Base-by-base conservation (phyloP, 495 filamentous ascomycete species). In the Evernia prunastri region DNA sequence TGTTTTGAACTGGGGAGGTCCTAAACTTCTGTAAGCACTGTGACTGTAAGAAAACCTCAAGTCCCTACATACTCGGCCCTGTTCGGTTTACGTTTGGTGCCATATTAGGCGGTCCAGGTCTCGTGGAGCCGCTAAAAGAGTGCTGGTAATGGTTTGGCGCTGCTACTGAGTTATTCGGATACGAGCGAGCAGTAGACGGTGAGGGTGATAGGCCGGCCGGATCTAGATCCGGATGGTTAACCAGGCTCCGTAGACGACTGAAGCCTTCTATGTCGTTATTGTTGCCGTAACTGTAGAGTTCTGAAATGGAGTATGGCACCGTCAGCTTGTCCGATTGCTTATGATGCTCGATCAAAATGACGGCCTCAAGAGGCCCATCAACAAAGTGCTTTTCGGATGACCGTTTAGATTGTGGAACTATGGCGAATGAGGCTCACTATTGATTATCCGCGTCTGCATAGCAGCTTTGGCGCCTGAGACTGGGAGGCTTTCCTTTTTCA, bases 381-480 rank as follows among this genome's bases (percentile, higher is more conserved):
- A 20, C 51, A 56, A 15, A 23, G 29, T 23, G 13, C 23, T 25
- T 23, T 39, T 27, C 37, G 12, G 20, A 43, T 29, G 29, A 29
- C 31, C 20, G 12, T 29, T n/a, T 8, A 7, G 3, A 56, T 17
- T 29, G 25, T 45, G 25, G 36, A 57, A 10, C 36, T 35, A 25
- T 31, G 15, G 2, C 35, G 37, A 18, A 42, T 33, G 51, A 43
- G 53, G 85, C 89, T 73, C 78, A 97, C 94, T 83, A 35, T 82
- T 72, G 65, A 87, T 84, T 56, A 97, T 86, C 64, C 92, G 87
- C 33, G 75, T 73, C 73, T 96, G 91, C 49, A 97, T 76, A 25
- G 87, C 80, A 35, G 84, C 79, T 76, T 98, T 98, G 64, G 90
- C 84, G 12, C 94, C 94, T 35, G 84, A 88, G 45, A 89, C 86